Base-by-base conservation (phyloP, 495 filamentous ascomycete species). In the Hyaloscypha finlandica region DNA sequence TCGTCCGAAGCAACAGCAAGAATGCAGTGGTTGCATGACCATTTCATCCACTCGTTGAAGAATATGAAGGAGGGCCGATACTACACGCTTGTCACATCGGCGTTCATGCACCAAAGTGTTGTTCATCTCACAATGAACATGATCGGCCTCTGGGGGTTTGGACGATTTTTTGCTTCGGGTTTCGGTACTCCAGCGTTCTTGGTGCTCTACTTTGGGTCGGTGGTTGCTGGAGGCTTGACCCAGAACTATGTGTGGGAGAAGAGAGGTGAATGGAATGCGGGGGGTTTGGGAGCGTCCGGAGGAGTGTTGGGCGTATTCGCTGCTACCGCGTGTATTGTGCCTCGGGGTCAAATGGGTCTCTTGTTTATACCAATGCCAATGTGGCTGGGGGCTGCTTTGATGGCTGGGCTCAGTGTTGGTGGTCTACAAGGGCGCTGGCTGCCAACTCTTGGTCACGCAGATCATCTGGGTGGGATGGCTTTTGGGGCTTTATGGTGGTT, bases 331-430 rank as follows among this genome's bases (percentile, higher is more conserved):
- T 63, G 39, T 9, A 2, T 33, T 4, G 33, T 52, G 6, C 60
- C 60, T 14, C 9, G 4, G 14, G 37, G 20, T 2, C 19, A 14
- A 19, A 53, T 63, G 19, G 9, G 14, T 6, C 8, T 63, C 12
- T 8, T 63, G 19, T 52, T 52, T n/a, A 53, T 63, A 5, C 63
- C 63, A 14, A 57, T 65, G 52, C 20, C 53, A 30, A 58, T 65
- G 14, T 56, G 35, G 54, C 16, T 30, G 19, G 63, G 35, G 19
- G 33, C 54, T 42, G 63, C 53, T 8, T n/a, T 65, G 20, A 65
- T 31, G 16, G 54, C 20, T 4, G 63, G 16, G 8, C 20, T 58
- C 19, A 65, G 63, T 32, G 29, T 54, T 11, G 60, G 42, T 32
- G 60, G 60, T n/a, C 33, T 63, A 4, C 29, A 29, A 9, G 33